These are phyloP conservation scores for Xylaria sp. DNA, from an alignment of 2,329 filamentous ascomycete species.

Conservation along the genomic window DNA sequence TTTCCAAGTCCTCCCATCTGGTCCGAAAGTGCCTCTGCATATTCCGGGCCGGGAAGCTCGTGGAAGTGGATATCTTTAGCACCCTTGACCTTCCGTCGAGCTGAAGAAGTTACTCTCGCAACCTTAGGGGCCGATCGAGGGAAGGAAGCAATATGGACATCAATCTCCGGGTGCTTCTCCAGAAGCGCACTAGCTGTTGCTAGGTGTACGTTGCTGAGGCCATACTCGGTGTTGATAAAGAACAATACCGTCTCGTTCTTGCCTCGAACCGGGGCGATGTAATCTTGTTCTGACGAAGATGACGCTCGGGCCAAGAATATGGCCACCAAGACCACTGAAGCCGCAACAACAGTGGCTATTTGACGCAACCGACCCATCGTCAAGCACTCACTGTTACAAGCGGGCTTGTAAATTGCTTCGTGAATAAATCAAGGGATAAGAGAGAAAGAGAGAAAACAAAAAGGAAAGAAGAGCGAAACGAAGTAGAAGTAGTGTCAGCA, in stretches of 20 bases:
- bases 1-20: slow-evolving; percentile 1
- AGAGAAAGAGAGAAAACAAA: neutral
- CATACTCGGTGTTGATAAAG: slow-evolving; percentile 27
- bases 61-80: slow-evolving; percentile 17
- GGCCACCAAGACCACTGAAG: slow-evolving; percentile 13
- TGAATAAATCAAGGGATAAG: neutral
- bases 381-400: slow-evolving; percentile 5
- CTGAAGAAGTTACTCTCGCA: slow-evolving; percentile 16
- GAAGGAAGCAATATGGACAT: slow-evolving; percentile 33
- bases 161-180: slow-evolving; percentile 27
- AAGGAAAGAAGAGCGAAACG: neutral
- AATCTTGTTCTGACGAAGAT: neutral
- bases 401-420: neutral
- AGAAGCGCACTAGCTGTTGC: slow-evolving; percentile 29
- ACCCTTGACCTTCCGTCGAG: slow-evolving; percentile 1
- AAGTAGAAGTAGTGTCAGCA: neutral
- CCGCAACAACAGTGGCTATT: slow-evolving; percentile 7
- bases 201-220: slow-evolving; percentile 32
- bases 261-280: slow-evolving; percentile 22
- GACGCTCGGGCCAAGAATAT: slow-evolving; percentile 5
- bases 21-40: slow-evolving; percentile 10
- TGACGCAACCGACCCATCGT: slow-evolving; percentile 18
- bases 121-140: slow-evolving; percentile 19
- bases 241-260: slow-evolving; percentile 33
- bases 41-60: slow-evolving; percentile 15